Evolutionary conservation across 75 land plant species (phyloP).

Genomic region (Selaginella tamariscina): DNA sequence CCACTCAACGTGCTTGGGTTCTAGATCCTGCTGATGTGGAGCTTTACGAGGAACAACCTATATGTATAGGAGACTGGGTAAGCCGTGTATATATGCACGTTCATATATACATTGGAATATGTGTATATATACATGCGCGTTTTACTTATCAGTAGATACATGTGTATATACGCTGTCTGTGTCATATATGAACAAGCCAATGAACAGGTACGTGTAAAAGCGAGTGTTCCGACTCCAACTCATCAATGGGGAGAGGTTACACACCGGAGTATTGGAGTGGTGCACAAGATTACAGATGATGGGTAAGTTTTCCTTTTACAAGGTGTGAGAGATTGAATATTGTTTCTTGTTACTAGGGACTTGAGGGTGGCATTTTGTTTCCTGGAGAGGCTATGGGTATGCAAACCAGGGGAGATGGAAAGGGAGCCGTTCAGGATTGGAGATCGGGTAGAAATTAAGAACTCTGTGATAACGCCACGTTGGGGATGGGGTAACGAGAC

Average conservation of each 20-base stretch:
- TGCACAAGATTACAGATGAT: slow-evolving; percentile 57
- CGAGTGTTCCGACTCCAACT: slow-evolving; percentile 47
- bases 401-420: slow-evolving; percentile 73
- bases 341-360: too few species aligned
- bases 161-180: too few species aligned
- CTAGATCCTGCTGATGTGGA: slow-evolving; percentile 93
- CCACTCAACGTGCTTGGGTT: slow-evolving; percentile 70
- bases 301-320: too few species aligned
- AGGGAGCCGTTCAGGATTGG: slow-evolving; percentile 55
- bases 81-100: too few species aligned
- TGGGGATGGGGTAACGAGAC: slow-evolving; percentile 97
- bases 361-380: slow-evolving; percentile 86
- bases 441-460: slow-evolving; percentile 51
- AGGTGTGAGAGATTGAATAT: too few species aligned
- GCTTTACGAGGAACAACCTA: slow-evolving; percentile 52
- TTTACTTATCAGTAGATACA: too few species aligned
- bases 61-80: slow-evolving; percentile 78
- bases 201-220: slow-evolving; percentile 73
- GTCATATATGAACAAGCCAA: too few species aligned
- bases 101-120: too few species aligned
- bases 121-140: too few species aligned
- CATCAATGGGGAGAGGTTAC: slow-evolving; percentile 90
- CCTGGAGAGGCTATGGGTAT: slow-evolving; percentile 74
- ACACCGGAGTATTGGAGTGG: slow-evolving; percentile 70
- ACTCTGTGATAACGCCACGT: slow-evolving; percentile 48